Conservation (phyloP, 176 grass and related monocot genomes). For the Ensete glaucum region DNA sequence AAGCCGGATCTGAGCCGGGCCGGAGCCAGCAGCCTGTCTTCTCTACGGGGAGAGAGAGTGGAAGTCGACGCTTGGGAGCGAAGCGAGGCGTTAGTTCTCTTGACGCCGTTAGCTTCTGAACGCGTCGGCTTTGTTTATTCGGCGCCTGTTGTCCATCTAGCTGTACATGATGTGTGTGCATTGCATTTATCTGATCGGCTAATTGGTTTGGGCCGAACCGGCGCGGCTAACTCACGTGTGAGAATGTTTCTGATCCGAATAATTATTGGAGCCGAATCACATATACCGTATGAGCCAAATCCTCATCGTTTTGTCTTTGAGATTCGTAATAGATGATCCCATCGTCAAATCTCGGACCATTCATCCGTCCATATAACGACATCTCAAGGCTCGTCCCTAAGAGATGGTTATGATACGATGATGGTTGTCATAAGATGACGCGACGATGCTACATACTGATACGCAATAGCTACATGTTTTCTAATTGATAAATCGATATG, state of each 20-base stretch:
- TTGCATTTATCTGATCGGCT: neutral
- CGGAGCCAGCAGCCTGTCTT: constrained; percentile 1
- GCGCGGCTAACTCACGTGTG: constrained; percentile 6
- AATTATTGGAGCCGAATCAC: neutral
- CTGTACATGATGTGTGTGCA: neutral
- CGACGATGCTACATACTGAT: too few relatives aligned
- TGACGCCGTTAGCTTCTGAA: neutral
- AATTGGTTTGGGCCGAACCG: neutral
- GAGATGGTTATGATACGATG: too few relatives aligned
- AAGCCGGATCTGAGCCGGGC: constrained; percentile 10
- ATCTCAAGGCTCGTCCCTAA: too few relatives aligned
- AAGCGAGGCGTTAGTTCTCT: neutral
- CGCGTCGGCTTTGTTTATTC: neutral
- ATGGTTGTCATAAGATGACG: too few relatives aligned
- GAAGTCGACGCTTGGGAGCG: constrained; percentile 4
- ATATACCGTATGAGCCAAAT: too few relatives aligned
- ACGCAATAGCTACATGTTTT: too few relatives aligned
- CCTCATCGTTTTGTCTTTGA: too few relatives aligned
- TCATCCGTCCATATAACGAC: too few relatives aligned
- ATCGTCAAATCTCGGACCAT: too few relatives aligned
- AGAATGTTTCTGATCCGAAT: neutral
- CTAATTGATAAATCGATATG: too few relatives aligned
- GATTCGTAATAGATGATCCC: too few relatives aligned
- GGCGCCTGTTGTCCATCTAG: neutral
- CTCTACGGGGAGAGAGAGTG: neutral